Percentiles rank a stretch among this genome's conserved stretches.
Conservation (phyloP, 768 basidiomycete genomes). For the Pleurotus cornucopiae region DNA sequence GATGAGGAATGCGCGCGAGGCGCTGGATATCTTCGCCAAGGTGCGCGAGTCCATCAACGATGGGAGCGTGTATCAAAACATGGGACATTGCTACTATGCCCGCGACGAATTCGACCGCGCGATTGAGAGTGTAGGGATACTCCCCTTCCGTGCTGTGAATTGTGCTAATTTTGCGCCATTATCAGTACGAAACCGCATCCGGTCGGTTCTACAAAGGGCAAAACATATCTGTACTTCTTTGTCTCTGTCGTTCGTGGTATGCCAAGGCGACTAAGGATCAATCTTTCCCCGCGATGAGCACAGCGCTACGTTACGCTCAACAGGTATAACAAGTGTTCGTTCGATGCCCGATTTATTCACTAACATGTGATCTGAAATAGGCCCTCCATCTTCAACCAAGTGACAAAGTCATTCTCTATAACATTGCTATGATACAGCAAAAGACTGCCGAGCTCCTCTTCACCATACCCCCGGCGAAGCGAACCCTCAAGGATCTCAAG, state of each 20-base stretch:
- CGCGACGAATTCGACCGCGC: constrained; percentile 94
- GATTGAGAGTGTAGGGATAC: constrained; percentile 79
- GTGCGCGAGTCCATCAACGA: constrained; percentile 80
- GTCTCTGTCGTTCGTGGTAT: constrained; percentile 91
- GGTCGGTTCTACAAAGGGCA: constrained; percentile 70
- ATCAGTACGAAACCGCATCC: constrained; percentile 89
- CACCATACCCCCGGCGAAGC: constrained; percentile 65
- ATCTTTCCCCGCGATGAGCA: constrained; percentile 74
- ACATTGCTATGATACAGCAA: constrained; percentile 98
- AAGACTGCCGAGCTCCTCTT: constrained; percentile 91
- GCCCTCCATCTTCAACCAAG: constrained; percentile 79
- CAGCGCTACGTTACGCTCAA: constrained; percentile 82
- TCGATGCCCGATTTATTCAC: neutral
- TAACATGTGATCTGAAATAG: constrained; percentile 31
- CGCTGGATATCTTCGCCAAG: constrained; percentile 85
- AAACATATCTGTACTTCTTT: constrained; percentile 73
- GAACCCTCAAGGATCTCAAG: constrained; percentile 77
- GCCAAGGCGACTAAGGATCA: constrained; percentile 90
- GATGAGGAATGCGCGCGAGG: constrained; percentile 76
- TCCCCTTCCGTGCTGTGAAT: neutral
- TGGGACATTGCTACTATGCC: constrained; percentile 92
- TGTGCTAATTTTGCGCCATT: neutral
- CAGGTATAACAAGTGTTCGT: constrained; percentile 39
- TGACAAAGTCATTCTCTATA: constrained; percentile 90
- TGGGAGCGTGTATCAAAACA: constrained; percentile 90